phyloP scores from a whole-genome alignment of 129 eudicot species.

The Arctium minus region DNA sequence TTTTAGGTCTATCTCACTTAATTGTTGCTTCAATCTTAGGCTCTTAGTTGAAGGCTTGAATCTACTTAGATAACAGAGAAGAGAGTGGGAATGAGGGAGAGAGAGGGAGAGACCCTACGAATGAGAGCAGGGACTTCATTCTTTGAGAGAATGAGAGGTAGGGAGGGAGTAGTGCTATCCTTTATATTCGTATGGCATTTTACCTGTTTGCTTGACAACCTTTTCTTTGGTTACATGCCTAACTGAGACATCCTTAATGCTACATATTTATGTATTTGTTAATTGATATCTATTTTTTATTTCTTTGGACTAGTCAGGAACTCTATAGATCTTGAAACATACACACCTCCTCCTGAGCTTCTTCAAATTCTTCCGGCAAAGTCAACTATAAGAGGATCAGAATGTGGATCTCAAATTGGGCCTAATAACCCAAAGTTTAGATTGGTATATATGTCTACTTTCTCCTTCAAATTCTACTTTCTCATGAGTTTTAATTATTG shows the following conservation, averaged over 20 bases:
- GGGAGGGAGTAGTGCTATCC: neutral
- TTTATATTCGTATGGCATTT: neutral
- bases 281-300: constrained; percentile 10
- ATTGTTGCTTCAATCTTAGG: neutral
- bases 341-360: constrained; percentile 93
- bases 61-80: too few relatives aligned
- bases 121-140: too few relatives aligned
- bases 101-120: too few relatives aligned
- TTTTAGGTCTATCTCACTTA: neutral
- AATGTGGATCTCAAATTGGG: constrained; percentile 77
- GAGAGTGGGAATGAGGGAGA: too few relatives aligned
- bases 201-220: neutral
- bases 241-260: neutral
- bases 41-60: too few relatives aligned
- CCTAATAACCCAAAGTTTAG: constrained; percentile 82
- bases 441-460: constrained; percentile 44
- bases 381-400: constrained; percentile 76
- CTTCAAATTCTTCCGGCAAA: constrained; percentile 88
- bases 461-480: neutral
- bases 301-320: constrained; percentile 69
- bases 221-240: neutral
- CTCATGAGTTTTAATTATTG: constrained; percentile 10
- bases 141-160: too few relatives aligned
- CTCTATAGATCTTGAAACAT: constrained; percentile 68
- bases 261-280: neutral